Base-by-base conservation (phyloP, 2,329 filamentous ascomycete genomes). In the Sclerotinia trifoliorum region DNA sequence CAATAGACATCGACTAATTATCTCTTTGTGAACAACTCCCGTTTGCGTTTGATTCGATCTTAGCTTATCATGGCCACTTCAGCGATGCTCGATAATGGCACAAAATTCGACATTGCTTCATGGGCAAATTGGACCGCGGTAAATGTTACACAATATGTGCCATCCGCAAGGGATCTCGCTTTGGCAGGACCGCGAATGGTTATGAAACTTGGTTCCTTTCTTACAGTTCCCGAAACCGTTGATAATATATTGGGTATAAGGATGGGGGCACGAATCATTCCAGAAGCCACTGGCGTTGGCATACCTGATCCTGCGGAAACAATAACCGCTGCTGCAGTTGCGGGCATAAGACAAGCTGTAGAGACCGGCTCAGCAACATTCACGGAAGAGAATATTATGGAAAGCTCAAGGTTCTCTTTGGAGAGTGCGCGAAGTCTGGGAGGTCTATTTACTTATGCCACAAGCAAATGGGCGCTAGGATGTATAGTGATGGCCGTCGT, bases 381-480 rank as follows among this genome's bases (percentile, higher is more conserved):
- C 42, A 65, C 80, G n/a, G 78, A 80, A 32, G 76, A 79, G 42
- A 79, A 81, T 51, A 79, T 81, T 60, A 80, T 82, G 68, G 78
- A 80, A 32, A 68, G 80, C 67, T 82, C 83, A 8, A 81, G 81
- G 44, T 82, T 89, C 70, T 84, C 86, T 7, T 78, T 87, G 71
- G 87, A 89, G 73, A 81, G 86, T 32, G 81, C 84, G 1, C 87
- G 89, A 76, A 93, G 91, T 55, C 83, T 97, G 55, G 91, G 92
- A 56, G 93, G 92, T 70, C 88, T 98, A 69, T 94, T 98, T 79
- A 91, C 88, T 74, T 99, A 98, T 79, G 84, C 93, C 55, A 96
- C 92, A 1, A 96, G 92, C 79, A 91, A 91, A 79, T 98, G 95
- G 95, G 94, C 94, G 0, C 81, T 98, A 68, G 89, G 90, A 65